A percentile compares a stretch with the other conserved stretches of the same genome.
Conservation (phyloP, 805 yeast species). For the Teunomyces barrocoloradensis region DNA sequence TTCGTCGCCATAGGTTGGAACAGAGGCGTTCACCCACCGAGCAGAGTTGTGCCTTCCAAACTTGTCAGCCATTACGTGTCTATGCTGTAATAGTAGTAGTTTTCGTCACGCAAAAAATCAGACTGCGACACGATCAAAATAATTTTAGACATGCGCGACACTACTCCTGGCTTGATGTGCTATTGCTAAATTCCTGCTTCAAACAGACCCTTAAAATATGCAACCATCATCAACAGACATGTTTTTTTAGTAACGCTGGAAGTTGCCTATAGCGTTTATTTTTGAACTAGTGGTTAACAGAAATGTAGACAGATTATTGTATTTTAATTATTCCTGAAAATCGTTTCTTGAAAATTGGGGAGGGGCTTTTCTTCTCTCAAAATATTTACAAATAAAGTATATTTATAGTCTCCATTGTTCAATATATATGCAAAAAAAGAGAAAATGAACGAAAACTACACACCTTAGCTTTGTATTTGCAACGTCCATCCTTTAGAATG, state of each 20-base stretch:
- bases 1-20: slow-evolving; percentile 42
- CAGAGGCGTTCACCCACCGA: slow-evolving; percentile 43
- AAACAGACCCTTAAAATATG: neutral
- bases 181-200: neutral
- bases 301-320: too few species aligned
- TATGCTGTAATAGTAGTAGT: neutral
- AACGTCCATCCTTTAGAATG: neutral
- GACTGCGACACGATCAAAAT: neutral
- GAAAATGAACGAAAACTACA: neutral
- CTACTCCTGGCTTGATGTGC: neutral
- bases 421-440: too few species aligned
- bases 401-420: too few species aligned
- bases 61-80: slow-evolving; percentile 25
- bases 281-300: too few species aligned
- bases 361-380: too few species aligned
- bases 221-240: neutral
- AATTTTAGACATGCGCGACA: neutral
- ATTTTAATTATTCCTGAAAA: too few species aligned
- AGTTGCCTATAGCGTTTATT: too few species aligned
- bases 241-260: too few species aligned
- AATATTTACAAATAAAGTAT: too few species aligned
- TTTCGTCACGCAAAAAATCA: slow-evolving; percentile 2
- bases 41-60: slow-evolving; percentile 44
- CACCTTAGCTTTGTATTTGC: neutral
- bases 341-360: too few species aligned